Base-by-base conservation (phyloP, 345 rosid species). In the Mangifera indica region DNA sequence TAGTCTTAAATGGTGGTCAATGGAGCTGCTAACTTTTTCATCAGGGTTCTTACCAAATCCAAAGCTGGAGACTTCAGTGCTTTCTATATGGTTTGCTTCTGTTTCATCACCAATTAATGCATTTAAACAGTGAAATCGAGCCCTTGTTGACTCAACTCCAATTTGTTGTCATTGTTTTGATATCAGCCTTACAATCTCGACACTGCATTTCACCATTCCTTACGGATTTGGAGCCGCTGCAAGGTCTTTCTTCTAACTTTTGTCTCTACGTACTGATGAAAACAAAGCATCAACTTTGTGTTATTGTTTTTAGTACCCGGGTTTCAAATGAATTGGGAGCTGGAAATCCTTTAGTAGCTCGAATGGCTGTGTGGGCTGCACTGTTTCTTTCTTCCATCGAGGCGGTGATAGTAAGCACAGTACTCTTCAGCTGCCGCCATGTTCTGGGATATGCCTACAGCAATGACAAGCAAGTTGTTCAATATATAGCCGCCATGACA, bases 1-100 rank as follows among this genome's bases (percentile, higher is more conserved):
- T 26, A 89, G 92, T 80, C 81, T 87, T 10, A 85, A 87, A 75
- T 87, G 95, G 95, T 89, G 92, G 84, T 79, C 89, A 3, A 74
- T 83, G 63, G 92, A 89, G 83, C 55, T 89, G 46, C 78, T 87
- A 26, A 32, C 61, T 20, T 63, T 89, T 74, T 77, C 81, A 9
- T 87, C 87, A 2, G 92, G 91, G 32, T 73, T 89, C 11, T 73
- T 85, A 52, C 82, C 88, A 13, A 86, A 90, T 59, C 86, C 89
- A 40, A 73, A 85, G n/a, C 81, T 86, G 48, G 85, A 88, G 73
- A 88, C 96, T 40, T 90, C 92, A 15, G 84, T 88, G 53, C 89
- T 88, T 72, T 83, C 91, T 0, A 81, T 90, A 69, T 87, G 95
- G 92, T 87, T 17, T 44, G 65, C 48, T 42, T 34, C 18, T 22